These are phyloP conservation scores for Eucalyptus globulus DNA, from an alignment of 345 rosid species.

Conservation along the genomic window DNA sequence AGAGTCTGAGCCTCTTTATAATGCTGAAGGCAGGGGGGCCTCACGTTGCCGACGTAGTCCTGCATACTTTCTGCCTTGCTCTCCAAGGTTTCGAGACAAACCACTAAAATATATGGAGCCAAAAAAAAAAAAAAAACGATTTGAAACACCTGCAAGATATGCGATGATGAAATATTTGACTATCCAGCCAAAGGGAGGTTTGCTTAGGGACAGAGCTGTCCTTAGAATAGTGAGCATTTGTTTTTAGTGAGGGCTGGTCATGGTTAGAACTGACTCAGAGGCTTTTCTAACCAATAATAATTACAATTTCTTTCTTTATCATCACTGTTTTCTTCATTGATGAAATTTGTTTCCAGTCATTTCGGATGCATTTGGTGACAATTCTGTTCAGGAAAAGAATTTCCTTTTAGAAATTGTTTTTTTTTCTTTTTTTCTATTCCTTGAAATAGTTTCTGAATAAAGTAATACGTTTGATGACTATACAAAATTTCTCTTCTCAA, in stretches of 20 bases:
- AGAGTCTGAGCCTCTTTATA: neutral
- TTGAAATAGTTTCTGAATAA: fast-evolving
- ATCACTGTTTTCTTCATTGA: neutral
- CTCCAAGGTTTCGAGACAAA: neutral
- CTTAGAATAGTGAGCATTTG: neutral
- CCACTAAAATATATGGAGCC: neutral
- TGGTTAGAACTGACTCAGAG: neutral
- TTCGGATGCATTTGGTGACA: fast-evolving
- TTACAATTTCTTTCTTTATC: neutral
- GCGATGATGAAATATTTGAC: neutral
- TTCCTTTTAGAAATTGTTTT: fast-evolving
- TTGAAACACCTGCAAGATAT: neutral
- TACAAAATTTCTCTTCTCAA: fast-evolving
- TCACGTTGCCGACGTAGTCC: neutral
- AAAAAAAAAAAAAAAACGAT: neutral
- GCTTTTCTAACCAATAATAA: neutral
- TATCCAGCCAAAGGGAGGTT: neutral
- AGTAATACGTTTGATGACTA: too few relatives aligned
- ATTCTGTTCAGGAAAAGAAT: fast-evolving
- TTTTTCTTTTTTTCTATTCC: too few relatives aligned
- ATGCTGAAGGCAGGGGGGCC: too few relatives aligned
- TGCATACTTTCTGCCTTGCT: neutral
- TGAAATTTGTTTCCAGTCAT: neutral
- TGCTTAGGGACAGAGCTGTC: neutral
- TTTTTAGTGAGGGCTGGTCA: neutral